phyloP scores from a whole-genome alignment of 2,329 filamentous ascomycete species.

The Pseudocercospora macadamiae region DNA sequence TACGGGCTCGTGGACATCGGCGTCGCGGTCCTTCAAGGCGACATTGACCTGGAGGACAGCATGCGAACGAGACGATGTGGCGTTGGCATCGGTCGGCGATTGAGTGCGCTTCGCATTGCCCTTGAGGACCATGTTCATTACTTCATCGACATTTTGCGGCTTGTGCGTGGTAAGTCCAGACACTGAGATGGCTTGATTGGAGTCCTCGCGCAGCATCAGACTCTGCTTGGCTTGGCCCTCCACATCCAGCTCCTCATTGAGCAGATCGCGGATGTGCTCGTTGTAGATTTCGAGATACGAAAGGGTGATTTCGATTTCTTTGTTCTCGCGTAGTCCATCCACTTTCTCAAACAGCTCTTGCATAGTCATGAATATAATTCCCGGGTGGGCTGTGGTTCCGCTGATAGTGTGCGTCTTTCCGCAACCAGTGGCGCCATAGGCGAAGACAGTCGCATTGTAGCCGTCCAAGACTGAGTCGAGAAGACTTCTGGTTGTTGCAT shows the following conservation, averaged over 20 bases:
- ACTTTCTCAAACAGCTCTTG: conserved; percentile 98
- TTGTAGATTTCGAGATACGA: conserved; percentile 99
- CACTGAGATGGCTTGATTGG: conserved; percentile 89
- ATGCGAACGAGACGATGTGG: conserved; percentile 94
- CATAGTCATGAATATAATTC: conserved; percentile 99
- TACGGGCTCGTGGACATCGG: conserved; percentile 88
- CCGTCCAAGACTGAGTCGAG: conserved; percentile 94
- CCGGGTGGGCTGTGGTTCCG: conserved; percentile 87
- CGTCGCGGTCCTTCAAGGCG: conserved; percentile 90
- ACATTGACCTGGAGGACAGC: conserved; percentile 97
- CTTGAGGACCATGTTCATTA: conserved; percentile 98
- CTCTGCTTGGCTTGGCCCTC: conserved; percentile 66
- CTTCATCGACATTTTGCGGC: conserved; percentile 87
- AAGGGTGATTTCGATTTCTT: conserved; percentile 84
- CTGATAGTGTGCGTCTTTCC: conserved; percentile 97
- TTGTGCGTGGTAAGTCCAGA: conserved; percentile 88
- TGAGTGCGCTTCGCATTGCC: conserved; percentile 95
- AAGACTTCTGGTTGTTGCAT: conserved; percentile 84
- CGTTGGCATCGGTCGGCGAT: conserved; percentile 95
- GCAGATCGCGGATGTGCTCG: conserved; percentile 92
- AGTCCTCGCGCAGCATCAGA: conserved; percentile 91
- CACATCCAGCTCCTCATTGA: conserved; percentile 5
- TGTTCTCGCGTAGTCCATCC: conserved; percentile 79
- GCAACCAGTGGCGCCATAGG: conserved; percentile 95
- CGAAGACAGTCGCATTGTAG: conserved; percentile 98